Conservation (phyloP, 805 yeast species). For the Phaffomyces antillensis region DNA sequence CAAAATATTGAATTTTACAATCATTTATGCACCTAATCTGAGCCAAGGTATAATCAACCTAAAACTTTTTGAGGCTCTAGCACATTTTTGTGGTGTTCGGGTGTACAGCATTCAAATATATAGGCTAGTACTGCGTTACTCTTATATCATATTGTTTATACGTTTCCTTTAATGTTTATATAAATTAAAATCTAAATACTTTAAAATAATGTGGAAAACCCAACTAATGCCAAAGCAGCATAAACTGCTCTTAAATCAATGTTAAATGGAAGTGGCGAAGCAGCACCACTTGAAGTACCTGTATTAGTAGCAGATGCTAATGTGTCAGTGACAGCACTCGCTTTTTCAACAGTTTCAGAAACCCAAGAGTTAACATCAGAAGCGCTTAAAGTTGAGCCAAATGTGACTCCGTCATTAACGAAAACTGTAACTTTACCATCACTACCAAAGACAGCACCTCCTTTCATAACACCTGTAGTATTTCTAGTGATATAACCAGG, state of each 20-base stretch:
- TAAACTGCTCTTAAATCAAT: conserved; percentile 17
- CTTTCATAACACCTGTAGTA: conserved; percentile 44
- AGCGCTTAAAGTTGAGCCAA: conserved; percentile 37
- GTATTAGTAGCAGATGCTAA: conserved; percentile 31
- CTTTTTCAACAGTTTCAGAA: conserved; percentile 22
- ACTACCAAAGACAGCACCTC: conserved; percentile 65
- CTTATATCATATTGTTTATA: too few relatives aligned
- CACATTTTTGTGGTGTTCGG: too few relatives aligned
- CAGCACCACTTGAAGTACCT: conserved; percentile 16
- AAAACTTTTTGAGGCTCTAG: too few relatives aligned
- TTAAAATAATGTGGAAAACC: conserved; percentile 7
- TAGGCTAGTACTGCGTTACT: too few relatives aligned
- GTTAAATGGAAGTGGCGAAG: conserved; percentile 5
- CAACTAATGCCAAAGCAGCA: conserved; percentile 19
- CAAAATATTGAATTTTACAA: too few relatives aligned
- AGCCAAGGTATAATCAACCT: too few relatives aligned
- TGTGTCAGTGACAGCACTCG: conserved; percentile 25
- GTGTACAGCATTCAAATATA: too few relatives aligned
- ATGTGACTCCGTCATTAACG: conserved; percentile 44
- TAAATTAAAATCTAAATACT: too few relatives aligned
- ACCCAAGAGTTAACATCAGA: conserved; percentile 30
- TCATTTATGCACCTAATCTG: too few relatives aligned
- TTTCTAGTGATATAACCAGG: conserved; percentile 53
- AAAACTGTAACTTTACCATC: conserved; percentile 58
- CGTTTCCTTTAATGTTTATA: background rate